These are phyloP conservation scores for Phytophthora pini DNA, from an alignment of 352 stramenopile species.

Conservation along the genomic window DNA sequence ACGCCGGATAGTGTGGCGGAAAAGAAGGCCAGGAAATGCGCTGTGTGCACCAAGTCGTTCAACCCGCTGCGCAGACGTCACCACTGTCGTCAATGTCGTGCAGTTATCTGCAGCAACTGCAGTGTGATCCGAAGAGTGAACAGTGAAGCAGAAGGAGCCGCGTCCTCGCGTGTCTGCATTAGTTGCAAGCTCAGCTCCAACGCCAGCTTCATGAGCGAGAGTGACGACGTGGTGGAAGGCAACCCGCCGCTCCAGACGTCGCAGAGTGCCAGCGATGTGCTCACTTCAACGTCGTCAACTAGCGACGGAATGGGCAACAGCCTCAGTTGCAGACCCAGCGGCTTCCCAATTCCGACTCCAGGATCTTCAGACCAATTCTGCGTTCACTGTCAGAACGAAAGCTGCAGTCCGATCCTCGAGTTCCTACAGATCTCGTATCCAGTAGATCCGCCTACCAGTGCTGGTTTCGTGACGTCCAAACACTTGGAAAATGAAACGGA, in stretches of 20 bases:
- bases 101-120: conserved; percentile 76
- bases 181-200: conserved; percentile 78
- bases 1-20: conserved; percentile 16
- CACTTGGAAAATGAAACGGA: conserved; percentile 67
- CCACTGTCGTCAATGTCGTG: conserved; percentile 69
- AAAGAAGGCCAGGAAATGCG: conserved; percentile 78
- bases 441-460: conserved; percentile 25
- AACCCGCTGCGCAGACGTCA: conserved; percentile 80
- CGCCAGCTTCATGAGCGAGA: conserved; percentile 34
- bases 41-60: conserved; percentile 83
- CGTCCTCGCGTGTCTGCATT: conserved; percentile 66
- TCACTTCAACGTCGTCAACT: conserved; percentile 28
- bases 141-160: conserved; percentile 21
- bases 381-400: conserved; percentile 64
- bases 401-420: conserved; percentile 60
- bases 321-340: conserved; percentile 40
- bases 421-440: conserved; percentile 66
- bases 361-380: conserved; percentile 37
- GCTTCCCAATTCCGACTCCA: conserved; percentile 23
- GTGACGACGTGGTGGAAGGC: conserved; percentile 65
- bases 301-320: conserved; percentile 21
- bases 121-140: conserved; percentile 51
- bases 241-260: conserved; percentile 31
- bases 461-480: conserved; percentile 45
- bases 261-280: conserved; percentile 25